Conservation (phyloP, 192 early-diverging fungal species). For the Podila epigama region DNA sequence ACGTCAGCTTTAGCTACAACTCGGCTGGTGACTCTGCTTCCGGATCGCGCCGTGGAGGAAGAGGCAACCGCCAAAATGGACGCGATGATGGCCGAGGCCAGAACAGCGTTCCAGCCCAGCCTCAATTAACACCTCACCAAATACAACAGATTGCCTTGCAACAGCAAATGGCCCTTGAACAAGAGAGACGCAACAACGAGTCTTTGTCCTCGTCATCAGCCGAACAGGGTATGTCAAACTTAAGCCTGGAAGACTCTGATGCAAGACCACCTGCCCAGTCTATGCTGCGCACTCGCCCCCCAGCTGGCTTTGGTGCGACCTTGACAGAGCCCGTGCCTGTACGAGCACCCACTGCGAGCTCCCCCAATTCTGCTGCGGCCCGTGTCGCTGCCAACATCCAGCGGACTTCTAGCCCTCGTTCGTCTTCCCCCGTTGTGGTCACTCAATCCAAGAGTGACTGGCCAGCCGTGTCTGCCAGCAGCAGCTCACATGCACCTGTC, state of each 20-base stretch:
- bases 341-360: slow-evolving; percentile 10
- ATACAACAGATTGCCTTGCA: slow-evolving; percentile 43
- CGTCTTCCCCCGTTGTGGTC: slow-evolving; percentile 21
- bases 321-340: slow-evolving; percentile 26
- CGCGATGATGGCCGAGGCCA: slow-evolving; percentile 17
- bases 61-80: slow-evolving; percentile 13
- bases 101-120: slow-evolving; percentile 10
- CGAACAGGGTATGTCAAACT: slow-evolving; percentile 7
- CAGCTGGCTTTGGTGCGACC: slow-evolving; percentile 35
- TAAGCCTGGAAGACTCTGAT: slow-evolving; percentile 3
- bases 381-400: slow-evolving; percentile 43
- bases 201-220: background rate
- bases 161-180: slow-evolving; percentile 34
- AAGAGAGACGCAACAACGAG: slow-evolving; percentile 34
- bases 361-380: slow-evolving; percentile 26
- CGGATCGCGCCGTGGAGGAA: slow-evolving; percentile 8
- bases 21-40: slow-evolving; percentile 3
- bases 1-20: slow-evolving; percentile 28
- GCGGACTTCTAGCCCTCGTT: slow-evolving; percentile 34
- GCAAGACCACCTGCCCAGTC: slow-evolving; percentile 9
- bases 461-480: slow-evolving; percentile 26
- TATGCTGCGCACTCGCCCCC: slow-evolving; percentile 39
- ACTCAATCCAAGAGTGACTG: slow-evolving; percentile 29
- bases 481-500: background rate
- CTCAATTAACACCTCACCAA: slow-evolving; percentile 42